Evolutionary conservation across 805 yeast genomes (phyloP), one percentile per base, ranked within the genome.

Genomic region (Metschnikowia arizonensis): DNA sequence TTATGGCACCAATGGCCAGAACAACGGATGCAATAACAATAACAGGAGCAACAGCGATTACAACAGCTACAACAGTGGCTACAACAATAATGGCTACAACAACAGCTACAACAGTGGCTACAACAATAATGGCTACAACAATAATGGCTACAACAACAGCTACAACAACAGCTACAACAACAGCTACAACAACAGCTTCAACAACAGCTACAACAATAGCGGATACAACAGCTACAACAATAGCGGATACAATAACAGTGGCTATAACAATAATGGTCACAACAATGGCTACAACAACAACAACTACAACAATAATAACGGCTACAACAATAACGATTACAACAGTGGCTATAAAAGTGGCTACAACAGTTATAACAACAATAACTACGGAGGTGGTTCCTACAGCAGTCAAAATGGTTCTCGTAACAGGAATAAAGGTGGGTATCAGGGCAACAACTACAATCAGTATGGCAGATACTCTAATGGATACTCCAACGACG

Each of bases 371-470:
- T 25, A 40, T 25, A 34, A 30, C 37, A 33, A 21, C 19, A 34
- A 34, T 24, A 28, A 29, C 31, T 19, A 37, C 29, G 36, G 18
- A n/a, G 36, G 36, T 33, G 36, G 36, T n/a, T 7, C 17, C 15
- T n/a, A 48, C 44, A 36, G 36, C 33, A 47, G 42, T 24, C 39
- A 49, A 25, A 37, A 31, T 9, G 42, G 34, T n/a, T 14, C 25
- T n/a, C 36, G 36, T 23, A 30, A 42, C 17, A 44, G 37, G 12
- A 21, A 33, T 14, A 42, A 50, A 33, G 42, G 48, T 9, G 42
- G 45, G 10, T 30, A 39, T 25, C 26, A 24, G 21, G 29, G 37
- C 29, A 26, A 31, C 31, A n/a, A 17, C 18, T 31, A 46, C 25
- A 36, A 36, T n/a, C 40, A 36, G 32, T 17, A 36, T 25, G 40